These are phyloP conservation scores for Xylaria longipes DNA, from an alignment of 495 filamentous ascomycete genomes.

Conservation along the genomic window DNA sequence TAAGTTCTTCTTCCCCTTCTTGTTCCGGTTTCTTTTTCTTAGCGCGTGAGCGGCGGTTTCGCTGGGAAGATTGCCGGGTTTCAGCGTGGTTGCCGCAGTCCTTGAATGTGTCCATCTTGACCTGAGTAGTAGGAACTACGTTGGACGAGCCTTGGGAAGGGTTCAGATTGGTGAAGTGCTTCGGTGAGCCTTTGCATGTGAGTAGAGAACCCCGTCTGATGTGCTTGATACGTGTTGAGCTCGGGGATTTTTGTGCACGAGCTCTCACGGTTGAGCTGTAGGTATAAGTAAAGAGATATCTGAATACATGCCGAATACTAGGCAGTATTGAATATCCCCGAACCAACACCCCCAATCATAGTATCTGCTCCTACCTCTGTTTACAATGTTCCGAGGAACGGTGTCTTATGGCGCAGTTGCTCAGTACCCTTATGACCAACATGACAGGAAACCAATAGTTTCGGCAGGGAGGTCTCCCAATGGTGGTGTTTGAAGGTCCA, in stretches of 20 bases:
- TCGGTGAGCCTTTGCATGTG: not conserved
- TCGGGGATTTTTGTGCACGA: not conserved
- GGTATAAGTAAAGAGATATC: not conserved
- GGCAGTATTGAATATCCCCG: not conserved
- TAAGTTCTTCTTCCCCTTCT: not conserved
- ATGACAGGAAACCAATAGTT: not conserved
- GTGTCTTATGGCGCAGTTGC: not conserved
- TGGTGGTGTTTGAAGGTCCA: not conserved
- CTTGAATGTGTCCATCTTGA: not conserved
- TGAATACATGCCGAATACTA: not conserved
- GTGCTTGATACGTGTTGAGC: not conserved
- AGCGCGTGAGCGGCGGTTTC: not conserved
- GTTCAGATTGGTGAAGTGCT: not conserved
- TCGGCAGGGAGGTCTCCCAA: not conserved
- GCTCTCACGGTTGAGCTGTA: not conserved
- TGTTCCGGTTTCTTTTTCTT: not conserved
- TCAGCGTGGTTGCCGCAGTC: not conserved
- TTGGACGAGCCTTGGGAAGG: not conserved
- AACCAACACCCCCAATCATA: not conserved
- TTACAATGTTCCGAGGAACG: not conserved
- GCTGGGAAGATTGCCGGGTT: not conserved
- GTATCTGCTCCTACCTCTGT: not conserved
- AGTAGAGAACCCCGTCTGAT: not conserved
- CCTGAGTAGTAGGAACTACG: not conserved
- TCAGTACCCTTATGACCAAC: not conserved